Evolutionary conservation across 2,329 filamentous ascomycete species (phyloP).

Genomic region (Zelopaecilomyces penicillatus): DNA sequence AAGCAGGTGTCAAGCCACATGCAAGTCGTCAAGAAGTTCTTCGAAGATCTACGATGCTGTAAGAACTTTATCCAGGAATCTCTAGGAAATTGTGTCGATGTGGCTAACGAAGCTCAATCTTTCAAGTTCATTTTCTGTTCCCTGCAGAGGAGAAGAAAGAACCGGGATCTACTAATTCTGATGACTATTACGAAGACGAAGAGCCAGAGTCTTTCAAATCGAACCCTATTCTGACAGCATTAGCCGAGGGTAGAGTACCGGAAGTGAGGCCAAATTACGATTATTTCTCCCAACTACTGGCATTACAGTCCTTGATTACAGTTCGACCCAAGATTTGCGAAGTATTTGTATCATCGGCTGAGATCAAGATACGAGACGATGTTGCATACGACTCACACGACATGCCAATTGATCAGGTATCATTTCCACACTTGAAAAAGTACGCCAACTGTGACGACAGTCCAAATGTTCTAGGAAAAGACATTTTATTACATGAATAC

Average conservation of each 20-base stretch:
- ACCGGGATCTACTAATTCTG: slow-evolving; percentile 53
- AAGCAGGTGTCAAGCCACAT: slow-evolving; percentile 66
- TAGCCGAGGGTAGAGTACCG: slow-evolving; percentile 48
- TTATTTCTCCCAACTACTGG: slow-evolving; percentile 50
- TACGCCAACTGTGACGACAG: slow-evolving; percentile 44
- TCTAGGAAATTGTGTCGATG: neutral
- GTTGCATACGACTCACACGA: slow-evolving; percentile 36
- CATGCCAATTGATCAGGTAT: slow-evolving; percentile 32
- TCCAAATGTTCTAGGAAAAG: slow-evolving; percentile 41
- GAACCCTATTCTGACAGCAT: slow-evolving; percentile 53
- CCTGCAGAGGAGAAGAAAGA: slow-evolving; percentile 47
- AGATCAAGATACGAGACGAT: slow-evolving; percentile 43
- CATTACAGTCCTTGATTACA: slow-evolving; percentile 44
- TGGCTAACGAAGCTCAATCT: slow-evolving; percentile 8
- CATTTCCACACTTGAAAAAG: slow-evolving; percentile 49
- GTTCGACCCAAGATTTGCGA: slow-evolving; percentile 51
- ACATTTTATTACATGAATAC: slow-evolving; percentile 51
- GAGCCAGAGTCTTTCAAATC: slow-evolving; percentile 51
- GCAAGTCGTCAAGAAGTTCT: slow-evolving; percentile 61
- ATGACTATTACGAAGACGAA: slow-evolving; percentile 37
- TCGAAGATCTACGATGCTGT: slow-evolving; percentile 55
- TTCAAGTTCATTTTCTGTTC: slow-evolving; percentile 52
- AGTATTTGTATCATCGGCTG: slow-evolving; percentile 48
- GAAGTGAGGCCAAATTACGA: slow-evolving; percentile 54
- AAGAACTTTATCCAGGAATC: slow-evolving; percentile 24